Evolutionary conservation across 139 green algal species (phyloP).

Genomic region (Volvox africanus): DNA sequence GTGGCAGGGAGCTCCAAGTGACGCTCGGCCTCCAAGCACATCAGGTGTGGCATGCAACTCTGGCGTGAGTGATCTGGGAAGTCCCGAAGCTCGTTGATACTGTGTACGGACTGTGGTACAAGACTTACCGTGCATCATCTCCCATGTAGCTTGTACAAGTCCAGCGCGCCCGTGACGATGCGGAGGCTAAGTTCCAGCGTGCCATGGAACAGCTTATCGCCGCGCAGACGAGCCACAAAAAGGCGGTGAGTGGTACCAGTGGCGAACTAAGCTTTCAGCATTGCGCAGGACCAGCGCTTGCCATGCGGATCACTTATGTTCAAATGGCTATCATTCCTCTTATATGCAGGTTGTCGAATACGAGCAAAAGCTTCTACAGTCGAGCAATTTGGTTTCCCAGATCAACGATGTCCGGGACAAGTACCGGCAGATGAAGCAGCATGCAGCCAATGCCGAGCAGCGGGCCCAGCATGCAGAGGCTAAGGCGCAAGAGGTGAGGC

Average conservation of each 20-base stretch:
- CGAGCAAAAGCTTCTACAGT: conserved; percentile 23
- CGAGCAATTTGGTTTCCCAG: neutral
- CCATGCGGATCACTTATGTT: neutral
- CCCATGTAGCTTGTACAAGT: neutral
- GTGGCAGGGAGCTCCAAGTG: neutral
- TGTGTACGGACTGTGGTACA: too few relatives aligned
- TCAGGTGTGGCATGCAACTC: neutral
- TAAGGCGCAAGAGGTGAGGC: conserved; percentile 15
- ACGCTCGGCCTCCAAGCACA: conserved; percentile 36
- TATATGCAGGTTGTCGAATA: conserved; percentile 5
- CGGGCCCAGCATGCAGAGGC: neutral
- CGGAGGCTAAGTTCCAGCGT: conserved; percentile 25
- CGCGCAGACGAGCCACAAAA: conserved; percentile 28
- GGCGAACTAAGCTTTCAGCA: too few relatives aligned
- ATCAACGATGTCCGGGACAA: neutral
- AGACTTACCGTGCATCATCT: neutral
- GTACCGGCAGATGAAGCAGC: conserved; percentile 31
- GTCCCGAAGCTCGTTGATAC: too few relatives aligned
- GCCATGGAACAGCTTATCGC: conserved; percentile 48
- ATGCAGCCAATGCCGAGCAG: neutral
- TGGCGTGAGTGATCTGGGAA: too few relatives aligned
- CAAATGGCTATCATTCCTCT: neutral
- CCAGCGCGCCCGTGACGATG: conserved; percentile 1
- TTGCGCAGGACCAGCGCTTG: neutral
- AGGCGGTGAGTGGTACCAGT: neutral